Base-by-base conservation (phyloP, 2,329 filamentous ascomycete species). In the Venturia effusa region DNA sequence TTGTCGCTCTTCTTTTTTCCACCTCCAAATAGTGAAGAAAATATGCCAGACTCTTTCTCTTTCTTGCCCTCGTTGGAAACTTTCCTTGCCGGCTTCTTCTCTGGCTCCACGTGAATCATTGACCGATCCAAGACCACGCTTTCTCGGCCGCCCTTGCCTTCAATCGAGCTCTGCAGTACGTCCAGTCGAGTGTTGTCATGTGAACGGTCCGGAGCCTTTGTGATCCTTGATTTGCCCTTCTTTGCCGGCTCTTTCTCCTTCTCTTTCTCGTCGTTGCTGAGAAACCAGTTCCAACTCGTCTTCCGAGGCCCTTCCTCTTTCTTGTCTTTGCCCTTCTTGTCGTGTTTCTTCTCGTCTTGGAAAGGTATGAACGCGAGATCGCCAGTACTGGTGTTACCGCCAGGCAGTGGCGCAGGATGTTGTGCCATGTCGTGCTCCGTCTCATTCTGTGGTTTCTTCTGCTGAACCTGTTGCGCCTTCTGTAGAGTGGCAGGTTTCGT, bases 1-100 rank as follows among this genome's bases (percentile, higher is more conserved):
- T 86, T 87, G 65, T 93, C 89, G 64, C 84, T 81, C 75, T 91
- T 96, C 79, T 93, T 96, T 79, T 95, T 95, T 66, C 88, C 84
- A 51, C 91, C 89, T 19, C 92, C 90, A 71, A 99, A 97, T 64
- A 99, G 86, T 0, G 92, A 94, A 0, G 92, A 93, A 69, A 99
- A 92, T n/a, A 97, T 81, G 8, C 92, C 87, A 15, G 79, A 74
- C 66, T 96, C 91, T 72, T 95, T 96, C 68, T 97, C 92, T 73
- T 92, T 96, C 77, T 93, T 96, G 13, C 77, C 73, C 24, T 86
- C 88, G 22, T 80, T 78, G 0, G 83, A 82, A 4, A 85, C 83
- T 72, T 92, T 94, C 55, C 90, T 86, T 67, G 79, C 83, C 69
- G 84, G 87, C 68, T 92, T 88, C 73, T 94, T 95, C 70, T 96